These are phyloP conservation scores for Zymoseptoria brevis DNA, from an alignment of 2,329 filamentous ascomycete genomes.

Conservation along the genomic window DNA sequence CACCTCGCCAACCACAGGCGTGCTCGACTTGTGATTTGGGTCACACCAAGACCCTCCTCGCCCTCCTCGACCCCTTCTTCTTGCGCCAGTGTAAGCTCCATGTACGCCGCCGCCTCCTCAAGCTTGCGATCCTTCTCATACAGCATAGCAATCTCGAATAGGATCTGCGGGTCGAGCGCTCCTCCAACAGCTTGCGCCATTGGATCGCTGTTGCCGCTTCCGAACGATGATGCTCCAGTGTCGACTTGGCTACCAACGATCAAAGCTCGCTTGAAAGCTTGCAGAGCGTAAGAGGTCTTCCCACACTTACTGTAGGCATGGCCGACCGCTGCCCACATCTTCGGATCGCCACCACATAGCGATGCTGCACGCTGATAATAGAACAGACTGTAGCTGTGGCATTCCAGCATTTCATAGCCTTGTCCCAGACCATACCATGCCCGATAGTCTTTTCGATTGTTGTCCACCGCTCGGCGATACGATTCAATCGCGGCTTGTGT, in stretches of 20 bases:
- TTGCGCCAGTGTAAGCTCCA: conserved; percentile 91
- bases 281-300: conserved; percentile 81
- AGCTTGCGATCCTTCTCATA: conserved; percentile 74
- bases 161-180: conserved; percentile 78
- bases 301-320: conserved; percentile 87
- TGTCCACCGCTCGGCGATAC: conserved; percentile 88
- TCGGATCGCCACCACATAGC: conserved; percentile 88
- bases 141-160: conserved; percentile 81
- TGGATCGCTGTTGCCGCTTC: conserved; percentile 34
- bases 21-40: conserved; percentile 82
- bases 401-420: conserved; percentile 94
- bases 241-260: conserved; percentile 84
- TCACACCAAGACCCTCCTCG: conserved; percentile 66
- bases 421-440: conserved; percentile 97
- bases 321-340: conserved; percentile 97
- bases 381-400: conserved; percentile 94
- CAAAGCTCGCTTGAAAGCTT: conserved; percentile 85
- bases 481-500: conserved; percentile 96
- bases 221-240: conserved; percentile 40
- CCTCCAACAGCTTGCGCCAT: conserved; percentile 41
- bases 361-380: conserved; percentile 96
- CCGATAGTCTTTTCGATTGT: conserved; percentile 91
- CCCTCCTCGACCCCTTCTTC: conserved; percentile 60
- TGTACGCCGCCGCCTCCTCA: conserved; percentile 79
- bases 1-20: conserved; percentile 86